Conservation (phyloP, 768 basidiomycete genomes). For the Amanita pallidorosea region DNA sequence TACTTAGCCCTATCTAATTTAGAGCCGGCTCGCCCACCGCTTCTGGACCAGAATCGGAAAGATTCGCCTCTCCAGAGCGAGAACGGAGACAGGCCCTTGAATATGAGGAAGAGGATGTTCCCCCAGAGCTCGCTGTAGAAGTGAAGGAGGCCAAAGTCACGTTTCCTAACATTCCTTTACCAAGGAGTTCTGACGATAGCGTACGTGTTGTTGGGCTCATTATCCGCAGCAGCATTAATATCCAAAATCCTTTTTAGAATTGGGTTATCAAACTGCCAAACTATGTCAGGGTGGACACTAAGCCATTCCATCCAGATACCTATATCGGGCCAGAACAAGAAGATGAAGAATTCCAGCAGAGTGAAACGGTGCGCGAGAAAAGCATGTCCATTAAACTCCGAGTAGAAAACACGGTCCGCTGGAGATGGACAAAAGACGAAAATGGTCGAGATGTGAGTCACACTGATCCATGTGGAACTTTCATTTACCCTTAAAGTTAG, state of each 20-base stretch:
- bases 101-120: conserved; percentile 71
- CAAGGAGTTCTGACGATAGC: conserved; percentile 70
- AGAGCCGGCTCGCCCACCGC: conserved; percentile 31
- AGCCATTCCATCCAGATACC: conserved; percentile 82
- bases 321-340: conserved; percentile 80
- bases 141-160: conserved; percentile 61
- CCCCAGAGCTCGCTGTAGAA: conserved; percentile 40
- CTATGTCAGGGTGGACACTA: conserved; percentile 81
- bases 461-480: background rate
- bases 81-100: conserved; percentile 64
- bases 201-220: conserved; percentile 37
- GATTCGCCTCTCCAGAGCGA: conserved; percentile 48
- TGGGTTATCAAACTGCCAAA: conserved; percentile 95
- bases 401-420: conserved; percentile 90
- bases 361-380: conserved; percentile 59
- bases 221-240: conserved; percentile 1
- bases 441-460: conserved; percentile 64
- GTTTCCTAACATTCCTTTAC: conserved; percentile 82
- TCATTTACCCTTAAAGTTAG: conserved; percentile 27
- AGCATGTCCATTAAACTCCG: conserved; percentile 80
- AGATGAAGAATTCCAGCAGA: conserved; percentile 46
- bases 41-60: conserved; percentile 53
- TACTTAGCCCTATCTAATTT: conserved; percentile 10
- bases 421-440: conserved; percentile 85
- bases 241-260: conserved; percentile 34